These are phyloP conservation scores for Fistulinella prunicolor DNA, from an alignment of 768 basidiomycete species.

Conservation along the genomic window DNA sequence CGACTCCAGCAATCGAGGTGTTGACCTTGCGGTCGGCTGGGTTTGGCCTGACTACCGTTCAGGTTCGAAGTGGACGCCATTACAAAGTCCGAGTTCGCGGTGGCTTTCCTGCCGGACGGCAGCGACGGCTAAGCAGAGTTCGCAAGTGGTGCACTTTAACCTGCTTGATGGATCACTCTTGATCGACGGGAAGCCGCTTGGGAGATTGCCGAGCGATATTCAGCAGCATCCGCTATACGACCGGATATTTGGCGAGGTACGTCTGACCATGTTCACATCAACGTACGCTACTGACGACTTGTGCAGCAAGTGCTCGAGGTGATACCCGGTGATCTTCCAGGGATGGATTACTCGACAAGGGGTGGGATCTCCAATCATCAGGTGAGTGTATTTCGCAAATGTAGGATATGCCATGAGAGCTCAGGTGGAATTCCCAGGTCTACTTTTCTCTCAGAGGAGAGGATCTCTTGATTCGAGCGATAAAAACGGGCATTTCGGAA, in stretches of 20 bases:
- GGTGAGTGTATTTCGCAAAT: constrained; percentile 2
- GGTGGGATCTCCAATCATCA: constrained; percentile 17
- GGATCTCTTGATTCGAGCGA: constrained; percentile 16
- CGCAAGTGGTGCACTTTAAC: constrained; percentile 15
- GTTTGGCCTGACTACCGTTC: neutral
- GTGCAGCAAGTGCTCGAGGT: constrained; percentile 14
- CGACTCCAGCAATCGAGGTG: neutral
- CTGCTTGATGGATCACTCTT: constrained; percentile 21
- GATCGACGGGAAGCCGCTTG: constrained; percentile 23
- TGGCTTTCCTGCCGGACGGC: constrained; percentile 22
- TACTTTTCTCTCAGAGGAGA: constrained; percentile 9
- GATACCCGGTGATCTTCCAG: constrained; percentile 18
- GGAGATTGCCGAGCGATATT: constrained; percentile 10
- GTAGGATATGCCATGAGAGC: neutral
- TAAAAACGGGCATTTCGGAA: neutral
- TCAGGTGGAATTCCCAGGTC: constrained; percentile 5
- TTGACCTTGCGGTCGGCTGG: constrained; percentile 13
- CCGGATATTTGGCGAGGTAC: neutral
- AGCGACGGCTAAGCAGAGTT: neutral
- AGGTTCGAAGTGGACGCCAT: constrained; percentile 4
- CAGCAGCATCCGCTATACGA: constrained; percentile 11
- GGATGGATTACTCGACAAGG: constrained; percentile 23
- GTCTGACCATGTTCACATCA: neutral
- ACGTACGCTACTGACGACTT: neutral
- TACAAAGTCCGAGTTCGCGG: neutral